Conservation (phyloP, 192 early-diverging fungal species). For the Phycomyces nitens region DNA sequence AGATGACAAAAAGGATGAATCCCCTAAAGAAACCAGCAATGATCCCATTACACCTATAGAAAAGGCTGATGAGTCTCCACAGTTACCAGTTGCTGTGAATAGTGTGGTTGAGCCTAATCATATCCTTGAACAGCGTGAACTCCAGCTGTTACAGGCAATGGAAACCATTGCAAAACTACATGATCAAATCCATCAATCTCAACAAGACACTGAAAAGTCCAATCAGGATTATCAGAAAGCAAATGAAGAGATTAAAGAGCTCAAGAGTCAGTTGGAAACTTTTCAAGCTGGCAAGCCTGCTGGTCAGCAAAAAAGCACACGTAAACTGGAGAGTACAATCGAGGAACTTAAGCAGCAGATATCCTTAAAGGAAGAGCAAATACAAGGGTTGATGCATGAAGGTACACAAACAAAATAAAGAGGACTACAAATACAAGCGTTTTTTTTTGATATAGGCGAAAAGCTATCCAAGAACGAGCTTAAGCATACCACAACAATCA, state of each 20-base stretch:
- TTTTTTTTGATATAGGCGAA: constrained; percentile 56
- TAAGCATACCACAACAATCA: constrained; percentile 64
- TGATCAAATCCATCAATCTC: constrained; percentile 42
- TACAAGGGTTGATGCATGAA: constrained; percentile 44
- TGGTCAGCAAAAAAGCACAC: constrained; percentile 1
- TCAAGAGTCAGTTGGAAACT: neutral
- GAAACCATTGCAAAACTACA: constrained; percentile 44
- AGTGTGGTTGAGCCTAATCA: neutral
- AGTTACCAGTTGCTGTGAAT: too few relatives aligned
- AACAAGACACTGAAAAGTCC: constrained; percentile 28
- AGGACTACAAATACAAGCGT: neutral
- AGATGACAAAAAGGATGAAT: neutral
- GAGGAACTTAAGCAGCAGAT: constrained; percentile 41
- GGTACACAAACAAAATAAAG: constrained; percentile 15
- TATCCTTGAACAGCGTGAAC: constrained; percentile 43
- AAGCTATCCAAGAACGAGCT: constrained; percentile 76
- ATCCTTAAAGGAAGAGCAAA: constrained; percentile 44
- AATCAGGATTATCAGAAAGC: neutral
- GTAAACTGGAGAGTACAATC: constrained; percentile 34
- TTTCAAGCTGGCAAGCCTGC: too few relatives aligned
- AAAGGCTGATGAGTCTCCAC: too few relatives aligned
- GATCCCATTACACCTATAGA: too few relatives aligned
- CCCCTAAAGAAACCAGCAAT: neutral
- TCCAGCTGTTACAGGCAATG: constrained; percentile 47
- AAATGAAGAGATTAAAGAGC: neutral